Evolutionary conservation across 768 basidiomycete species (phyloP), one percentile per base, ranked within the genome.

Genomic region (Rhodosporidiobolus odoratus): DNA sequence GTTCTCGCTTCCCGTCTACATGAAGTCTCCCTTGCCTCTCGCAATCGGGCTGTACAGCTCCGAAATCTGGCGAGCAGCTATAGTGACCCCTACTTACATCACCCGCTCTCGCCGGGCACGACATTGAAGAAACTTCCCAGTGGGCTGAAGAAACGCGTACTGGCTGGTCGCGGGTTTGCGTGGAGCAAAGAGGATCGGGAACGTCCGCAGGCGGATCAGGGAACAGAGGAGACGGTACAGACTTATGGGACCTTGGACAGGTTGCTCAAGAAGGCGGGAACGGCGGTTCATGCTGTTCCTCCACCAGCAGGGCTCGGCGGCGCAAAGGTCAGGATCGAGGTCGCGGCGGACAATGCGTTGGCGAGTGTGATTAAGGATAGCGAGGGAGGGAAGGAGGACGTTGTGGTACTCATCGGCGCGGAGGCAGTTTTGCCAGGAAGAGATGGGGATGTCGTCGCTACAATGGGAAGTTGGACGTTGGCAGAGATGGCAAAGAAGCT

Each of bases 371-470:
- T 62, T 17, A 41, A 40, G 48, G 38, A 12, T 5, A 6, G 17
- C 1, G 35, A 41, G 50, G 50, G 34, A 0, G 27, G 25, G 19
- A 10, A 6, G 17, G 62, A 30, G 16, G 62, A 38, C 8, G 37
- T 48, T 15, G 19, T 62, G 12, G 62, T 62, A 19, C 38, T 62
- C 1, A n/a, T 62, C 4, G 50, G 27, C 27, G 62, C 38, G 15
- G 62, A 62, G 50, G 62, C 62, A 21, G 38, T 62, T 21, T 13
- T 62, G 17, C 62, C 50, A 10, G 50, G 62, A 10, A n/a, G 43
- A n/a, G 60, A 25, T n/a, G 62, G 62, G 5, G 62, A 62, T 21
- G 50, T 62, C n/a, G 27, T 52, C n/a, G 62, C 62, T 5, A 32
- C n/a, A 7, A 32, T 62, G 50, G 62, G 62, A 1, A 52, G 37